phyloP scores from a whole-genome alignment of 2,329 filamentous ascomycete genomes.

The Nemania diffusa region DNA sequence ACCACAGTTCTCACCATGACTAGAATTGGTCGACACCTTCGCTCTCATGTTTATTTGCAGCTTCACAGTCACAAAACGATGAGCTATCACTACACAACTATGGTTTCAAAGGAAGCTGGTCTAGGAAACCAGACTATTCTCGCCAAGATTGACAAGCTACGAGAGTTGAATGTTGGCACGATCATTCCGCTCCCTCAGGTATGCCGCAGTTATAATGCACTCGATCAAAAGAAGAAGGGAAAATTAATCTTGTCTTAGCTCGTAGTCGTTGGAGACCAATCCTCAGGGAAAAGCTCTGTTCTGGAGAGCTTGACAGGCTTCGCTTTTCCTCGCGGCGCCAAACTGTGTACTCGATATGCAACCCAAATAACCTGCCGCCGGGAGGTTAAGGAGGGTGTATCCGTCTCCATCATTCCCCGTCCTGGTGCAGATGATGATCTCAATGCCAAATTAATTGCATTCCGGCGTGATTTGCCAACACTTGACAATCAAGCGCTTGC shows the following conservation, averaged over 20 bases:
- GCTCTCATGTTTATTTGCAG: too few species aligned
- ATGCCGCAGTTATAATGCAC: background rate
- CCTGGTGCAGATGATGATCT: too few species aligned
- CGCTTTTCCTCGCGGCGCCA: constrained; percentile 54
- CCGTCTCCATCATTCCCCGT: too few species aligned
- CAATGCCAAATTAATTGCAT: too few species aligned
- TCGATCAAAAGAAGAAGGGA: too few species aligned
- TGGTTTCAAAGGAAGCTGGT: background rate
- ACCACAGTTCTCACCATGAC: too few species aligned
- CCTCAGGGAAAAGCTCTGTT: constrained; percentile 85
- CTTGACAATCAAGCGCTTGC: too few species aligned
- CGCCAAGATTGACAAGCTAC: constrained; percentile 53
- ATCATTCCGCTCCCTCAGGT: constrained; percentile 48
- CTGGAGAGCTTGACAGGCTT: constrained; percentile 72
- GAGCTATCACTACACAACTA: too few species aligned
- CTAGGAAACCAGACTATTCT: constrained; percentile 33
- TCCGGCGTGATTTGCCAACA: too few species aligned
- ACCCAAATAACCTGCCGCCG: background rate
- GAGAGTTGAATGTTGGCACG: constrained; percentile 52
- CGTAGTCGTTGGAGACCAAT: constrained; percentile 84
- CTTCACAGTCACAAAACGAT: too few species aligned
- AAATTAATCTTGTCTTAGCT: constrained; percentile 54
- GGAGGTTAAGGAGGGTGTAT: too few species aligned
- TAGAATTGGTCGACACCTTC: too few species aligned
- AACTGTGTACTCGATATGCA: background rate